phyloP scores from a whole-genome alignment of 2,329 filamentous ascomycete genomes.

The Akanthomyces uredinophilus region DNA sequence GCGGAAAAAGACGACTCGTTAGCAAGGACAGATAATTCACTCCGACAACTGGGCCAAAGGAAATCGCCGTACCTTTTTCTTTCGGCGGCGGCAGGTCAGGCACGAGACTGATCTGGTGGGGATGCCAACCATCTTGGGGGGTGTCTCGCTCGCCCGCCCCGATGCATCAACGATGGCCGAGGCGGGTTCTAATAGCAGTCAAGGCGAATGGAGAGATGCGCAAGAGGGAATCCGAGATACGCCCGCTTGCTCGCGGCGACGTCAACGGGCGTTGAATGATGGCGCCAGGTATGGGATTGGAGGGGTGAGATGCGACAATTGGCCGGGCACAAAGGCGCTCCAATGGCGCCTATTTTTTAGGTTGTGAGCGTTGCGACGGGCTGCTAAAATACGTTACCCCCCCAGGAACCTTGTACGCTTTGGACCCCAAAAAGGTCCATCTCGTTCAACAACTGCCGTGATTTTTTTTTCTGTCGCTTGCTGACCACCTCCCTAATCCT shows the following conservation, averaged over 20 bases:
- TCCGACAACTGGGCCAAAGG: not conserved
- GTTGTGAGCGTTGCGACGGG: not conserved
- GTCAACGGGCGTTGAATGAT: slow-evolving; percentile 2
- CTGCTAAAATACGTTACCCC: not conserved
- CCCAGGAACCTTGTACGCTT: not conserved
- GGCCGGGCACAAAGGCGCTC: not conserved
- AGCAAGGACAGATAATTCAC: not conserved
- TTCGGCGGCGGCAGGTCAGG: slow-evolving; percentile 15
- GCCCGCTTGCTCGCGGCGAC: not conserved
- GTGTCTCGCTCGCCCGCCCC: slow-evolving; percentile 2
- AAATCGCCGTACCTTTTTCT: slow-evolving; percentile 6
- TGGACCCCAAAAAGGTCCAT: not conserved
- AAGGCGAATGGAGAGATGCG: not conserved
- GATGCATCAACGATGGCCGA: slow-evolving; percentile 2
- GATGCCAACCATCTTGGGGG: slow-evolving; percentile 13
- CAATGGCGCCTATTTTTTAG: slow-evolving; percentile 1
- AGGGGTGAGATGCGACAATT: slow-evolving; percentile 8
- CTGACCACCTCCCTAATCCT: slow-evolving; percentile 10
- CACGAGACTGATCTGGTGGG: slow-evolving; percentile 15
- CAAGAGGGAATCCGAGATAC: not conserved
- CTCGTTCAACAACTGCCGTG: slow-evolving; percentile 9
- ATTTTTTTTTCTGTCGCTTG: not conserved
- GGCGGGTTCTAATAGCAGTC: not conserved
- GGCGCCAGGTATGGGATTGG: not conserved
- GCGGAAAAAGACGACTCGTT: not conserved